phyloP scores from a whole-genome alignment of 2,329 filamentous ascomycete species.

The Ramichloridium luteum region DNA sequence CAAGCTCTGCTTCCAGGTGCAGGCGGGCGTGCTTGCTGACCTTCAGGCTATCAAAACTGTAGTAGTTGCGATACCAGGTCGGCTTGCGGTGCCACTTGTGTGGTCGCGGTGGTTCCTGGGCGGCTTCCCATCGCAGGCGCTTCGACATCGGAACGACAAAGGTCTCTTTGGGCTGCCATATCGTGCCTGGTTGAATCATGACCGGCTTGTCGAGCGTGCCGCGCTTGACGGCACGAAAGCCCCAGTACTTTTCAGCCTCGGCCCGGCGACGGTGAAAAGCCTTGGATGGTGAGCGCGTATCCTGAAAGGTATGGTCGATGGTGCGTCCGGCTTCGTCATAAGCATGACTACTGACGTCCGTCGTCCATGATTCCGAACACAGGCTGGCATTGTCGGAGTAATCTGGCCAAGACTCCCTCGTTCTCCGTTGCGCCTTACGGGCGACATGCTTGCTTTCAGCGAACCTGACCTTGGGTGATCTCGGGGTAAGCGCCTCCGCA shows the following conservation, averaged over 20 bases:
- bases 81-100: no score
- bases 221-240: constrained; percentile 6
- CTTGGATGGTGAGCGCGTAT: constrained; percentile 11
- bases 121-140: no score
- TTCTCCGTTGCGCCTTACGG: background rate
- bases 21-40: no score
- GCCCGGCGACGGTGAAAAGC: constrained; percentile 7
- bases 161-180: no score
- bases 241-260: constrained; percentile 8
- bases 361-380: no score
- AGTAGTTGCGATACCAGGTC: no score
- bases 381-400: background rate
- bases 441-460: background rate
- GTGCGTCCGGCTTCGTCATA: constrained; percentile 7
- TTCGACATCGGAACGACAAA: no score
- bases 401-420: background rate
- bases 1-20: no score
- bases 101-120: no score
- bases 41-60: no score
- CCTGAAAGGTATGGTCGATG: constrained; percentile 7
- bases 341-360: constrained; percentile 3
- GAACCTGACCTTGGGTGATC: background rate
- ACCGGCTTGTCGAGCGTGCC: constrained; percentile 7
- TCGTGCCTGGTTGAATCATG: no score
- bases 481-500: background rate